Conservation (phyloP, 345 rosid species). For the Cardiospermum halicacabum region DNA sequence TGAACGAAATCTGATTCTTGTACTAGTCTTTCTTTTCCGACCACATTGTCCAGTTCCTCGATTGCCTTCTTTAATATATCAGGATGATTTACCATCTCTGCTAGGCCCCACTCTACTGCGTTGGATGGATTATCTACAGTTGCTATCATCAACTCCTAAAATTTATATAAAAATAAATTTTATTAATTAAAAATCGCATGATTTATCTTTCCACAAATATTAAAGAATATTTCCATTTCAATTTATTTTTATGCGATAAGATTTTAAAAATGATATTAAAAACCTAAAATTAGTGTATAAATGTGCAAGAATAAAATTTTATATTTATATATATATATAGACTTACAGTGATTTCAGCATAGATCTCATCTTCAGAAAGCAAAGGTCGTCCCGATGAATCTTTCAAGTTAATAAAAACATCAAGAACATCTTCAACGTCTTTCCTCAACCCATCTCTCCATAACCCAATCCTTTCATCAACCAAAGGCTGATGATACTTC, state of each 20-base stretch:
- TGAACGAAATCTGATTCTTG: conserved; percentile 41
- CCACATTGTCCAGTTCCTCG: conserved; percentile 37
- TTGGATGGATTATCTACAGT: conserved; percentile 54
- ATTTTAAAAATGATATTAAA: too few species aligned
- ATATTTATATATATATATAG: not conserved
- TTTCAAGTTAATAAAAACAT: conserved; percentile 27
- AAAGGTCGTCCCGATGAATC: conserved; percentile 26
- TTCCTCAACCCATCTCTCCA: conserved; percentile 26
- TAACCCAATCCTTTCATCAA: conserved; percentile 39
- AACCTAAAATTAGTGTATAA: too few species aligned
- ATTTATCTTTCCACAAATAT: too few species aligned
- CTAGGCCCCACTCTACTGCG: conserved; percentile 54
- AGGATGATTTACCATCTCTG: conserved; percentile 48
- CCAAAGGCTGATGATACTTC: conserved; percentile 43
- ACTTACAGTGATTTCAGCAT: conserved; percentile 40
- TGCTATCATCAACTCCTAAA: conserved; percentile 47
- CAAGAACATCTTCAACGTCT: conserved; percentile 38
- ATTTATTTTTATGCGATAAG: too few species aligned
- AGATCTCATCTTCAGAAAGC: conserved; percentile 42
- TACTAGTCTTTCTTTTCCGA: conserved; percentile 42
- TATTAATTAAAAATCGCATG: too few species aligned
- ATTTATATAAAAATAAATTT: not conserved
- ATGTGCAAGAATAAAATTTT: not conserved
- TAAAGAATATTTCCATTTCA: too few species aligned
- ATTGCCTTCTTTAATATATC: conserved; percentile 30